phyloP scores from a whole-genome alignment of 768 basidiomycete genomes.

The Xerocomus spinulosus region DNA sequence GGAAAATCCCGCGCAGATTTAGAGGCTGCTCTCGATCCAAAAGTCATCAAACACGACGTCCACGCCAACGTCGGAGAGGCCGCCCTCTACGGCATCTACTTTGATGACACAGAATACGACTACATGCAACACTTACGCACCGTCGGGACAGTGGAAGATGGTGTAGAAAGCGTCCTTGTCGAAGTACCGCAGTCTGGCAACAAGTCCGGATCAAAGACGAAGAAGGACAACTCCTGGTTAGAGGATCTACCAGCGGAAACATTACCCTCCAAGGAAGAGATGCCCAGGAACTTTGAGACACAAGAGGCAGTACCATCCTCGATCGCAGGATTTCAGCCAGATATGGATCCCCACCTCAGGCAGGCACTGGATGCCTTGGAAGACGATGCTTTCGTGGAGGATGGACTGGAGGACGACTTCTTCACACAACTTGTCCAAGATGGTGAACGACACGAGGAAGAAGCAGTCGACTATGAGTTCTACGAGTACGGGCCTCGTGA shows the following conservation, averaged over 20 bases:
- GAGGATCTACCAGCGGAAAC: slow-evolving; percentile 63
- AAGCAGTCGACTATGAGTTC: slow-evolving; percentile 65
- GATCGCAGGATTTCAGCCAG: slow-evolving; percentile 85
- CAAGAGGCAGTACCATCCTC: slow-evolving; percentile 78
- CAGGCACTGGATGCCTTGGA: slow-evolving; percentile 93
- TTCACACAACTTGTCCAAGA: slow-evolving; percentile 67
- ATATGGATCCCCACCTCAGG: slow-evolving; percentile 93
- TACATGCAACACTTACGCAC: slow-evolving; percentile 95
- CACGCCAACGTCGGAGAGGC: slow-evolving; percentile 79
- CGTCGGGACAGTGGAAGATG: slow-evolving; percentile 72
- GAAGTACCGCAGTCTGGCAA: slow-evolving; percentile 57
- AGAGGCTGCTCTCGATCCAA: slow-evolving; percentile 50
- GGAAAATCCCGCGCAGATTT: slow-evolving; percentile 82
- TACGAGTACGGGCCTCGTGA: slow-evolving; percentile 39
- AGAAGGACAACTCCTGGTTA: slow-evolving; percentile 35
- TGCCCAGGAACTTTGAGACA: slow-evolving; percentile 70
- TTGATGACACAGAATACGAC: slow-evolving; percentile 94
- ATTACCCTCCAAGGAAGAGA: slow-evolving; percentile 67
- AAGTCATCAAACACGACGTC: slow-evolving; percentile 44
- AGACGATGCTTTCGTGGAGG: slow-evolving; percentile 91
- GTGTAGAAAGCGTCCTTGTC: slow-evolving; percentile 75
- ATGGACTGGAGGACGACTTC: slow-evolving; percentile 67
- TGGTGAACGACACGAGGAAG: slow-evolving; percentile 62
- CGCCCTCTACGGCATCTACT: slow-evolving; percentile 83
- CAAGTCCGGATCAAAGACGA: slow-evolving; percentile 26